phyloP scores from a whole-genome alignment of 805 yeast genomes.

The Kodamaea laetipori region DNA sequence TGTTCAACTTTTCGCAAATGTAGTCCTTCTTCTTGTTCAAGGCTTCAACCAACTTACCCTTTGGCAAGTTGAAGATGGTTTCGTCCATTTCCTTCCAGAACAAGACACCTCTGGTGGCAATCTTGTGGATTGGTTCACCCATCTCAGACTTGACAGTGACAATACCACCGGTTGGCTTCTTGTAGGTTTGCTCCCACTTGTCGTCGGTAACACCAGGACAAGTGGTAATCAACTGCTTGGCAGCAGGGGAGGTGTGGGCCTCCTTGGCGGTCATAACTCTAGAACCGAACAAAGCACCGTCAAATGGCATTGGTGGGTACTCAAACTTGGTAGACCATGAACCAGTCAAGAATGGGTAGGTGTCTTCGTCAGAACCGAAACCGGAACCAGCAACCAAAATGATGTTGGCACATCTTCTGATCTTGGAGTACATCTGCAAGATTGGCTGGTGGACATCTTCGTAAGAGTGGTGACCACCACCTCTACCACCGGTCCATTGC shows the following conservation, averaged over 20 bases:
- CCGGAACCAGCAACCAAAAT: conserved; percentile 97
- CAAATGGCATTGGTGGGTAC: conserved; percentile 99
- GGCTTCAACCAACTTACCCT: conserved; percentile 80
- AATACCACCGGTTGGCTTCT: conserved; percentile 95
- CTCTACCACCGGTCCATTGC: conserved; percentile 99
- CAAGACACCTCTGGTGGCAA: conserved; percentile 96
- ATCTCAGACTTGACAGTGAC: conserved; percentile 95
- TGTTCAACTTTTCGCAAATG: conserved; percentile 81
- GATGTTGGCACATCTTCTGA: conserved; percentile 89
- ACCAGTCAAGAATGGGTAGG: conserved; percentile 97
- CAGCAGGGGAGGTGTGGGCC: conserved; percentile 90
- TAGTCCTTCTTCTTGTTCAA: conserved; percentile 80
- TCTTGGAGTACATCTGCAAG: conserved; percentile 91
- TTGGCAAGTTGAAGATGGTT: conserved; percentile 87
- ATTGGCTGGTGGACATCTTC: conserved; percentile 99
- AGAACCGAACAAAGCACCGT: conserved; percentile 94
- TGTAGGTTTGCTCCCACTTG: conserved; percentile 93
- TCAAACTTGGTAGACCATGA: conserved; percentile 85
- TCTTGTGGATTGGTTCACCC: conserved; percentile 99
- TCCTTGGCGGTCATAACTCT: conserved; percentile 98
- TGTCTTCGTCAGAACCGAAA: conserved; percentile 94
- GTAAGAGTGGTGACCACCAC: conserved; percentile 99
- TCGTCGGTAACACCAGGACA: conserved; percentile 88
- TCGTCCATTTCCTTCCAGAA: conserved; percentile 98
- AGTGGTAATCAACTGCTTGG: conserved; percentile 86